Evolutionary conservation across 768 basidiomycete species (phyloP).

Genomic region (Cubamyces sp.): DNA sequence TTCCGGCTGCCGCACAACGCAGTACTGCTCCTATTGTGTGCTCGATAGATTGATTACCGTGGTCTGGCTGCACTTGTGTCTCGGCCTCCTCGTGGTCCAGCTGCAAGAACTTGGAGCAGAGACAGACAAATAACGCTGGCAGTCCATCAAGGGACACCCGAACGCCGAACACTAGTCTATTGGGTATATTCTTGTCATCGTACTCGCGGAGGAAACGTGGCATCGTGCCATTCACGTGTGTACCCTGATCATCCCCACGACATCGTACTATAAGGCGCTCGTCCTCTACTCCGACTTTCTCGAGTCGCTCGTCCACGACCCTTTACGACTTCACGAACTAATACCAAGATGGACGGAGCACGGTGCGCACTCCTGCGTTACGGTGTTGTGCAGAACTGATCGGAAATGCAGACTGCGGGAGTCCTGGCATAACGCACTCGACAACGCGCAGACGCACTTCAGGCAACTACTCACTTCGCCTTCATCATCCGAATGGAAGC

Average conservation of each 20-base stretch:
- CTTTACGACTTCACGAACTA: constrained; percentile 12
- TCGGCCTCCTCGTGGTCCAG: no score
- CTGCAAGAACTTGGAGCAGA: no score
- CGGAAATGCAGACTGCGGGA: constrained; percentile 63
- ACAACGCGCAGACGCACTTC: constrained; percentile 76
- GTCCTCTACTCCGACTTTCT: constrained; percentile 7
- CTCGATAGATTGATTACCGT: no score
- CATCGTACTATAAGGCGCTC: constrained; percentile 15
- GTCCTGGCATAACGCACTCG: constrained; percentile 80
- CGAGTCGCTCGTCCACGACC: constrained; percentile 10
- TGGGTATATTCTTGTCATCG: constrained; percentile 1
- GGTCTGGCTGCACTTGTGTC: no score
- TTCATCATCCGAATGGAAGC: constrained; percentile 78
- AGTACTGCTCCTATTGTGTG: no score
- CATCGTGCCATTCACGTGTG: constrained; percentile 21
- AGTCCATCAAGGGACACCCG: no score
- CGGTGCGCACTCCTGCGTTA: constrained; percentile 42
- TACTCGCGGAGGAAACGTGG: constrained; percentile 20
- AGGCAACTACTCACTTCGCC: constrained; percentile 75
- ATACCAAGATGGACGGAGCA: constrained; percentile 56
- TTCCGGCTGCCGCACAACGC: no score
- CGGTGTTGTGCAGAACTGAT: background rate
- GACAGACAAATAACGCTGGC: no score
- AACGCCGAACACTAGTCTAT: no score
- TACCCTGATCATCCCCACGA: constrained; percentile 16